Evolutionary conservation across 257 asterid genomes (phyloP), one percentile per base, ranked within the genome.

Genomic region (Anisodus tanguticus): DNA sequence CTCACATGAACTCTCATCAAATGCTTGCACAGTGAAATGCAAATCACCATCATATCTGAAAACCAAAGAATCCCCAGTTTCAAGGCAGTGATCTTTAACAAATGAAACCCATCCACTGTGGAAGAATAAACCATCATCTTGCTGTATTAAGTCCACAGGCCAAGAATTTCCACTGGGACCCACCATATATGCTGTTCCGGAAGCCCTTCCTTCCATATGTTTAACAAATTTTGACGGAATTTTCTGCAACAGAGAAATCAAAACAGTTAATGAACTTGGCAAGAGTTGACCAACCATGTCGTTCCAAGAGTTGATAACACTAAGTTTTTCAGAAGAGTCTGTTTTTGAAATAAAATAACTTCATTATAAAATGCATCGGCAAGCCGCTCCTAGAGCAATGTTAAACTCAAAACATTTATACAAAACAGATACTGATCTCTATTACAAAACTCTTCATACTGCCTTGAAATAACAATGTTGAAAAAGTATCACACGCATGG

Each of bases 1-100:
- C 91, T 95, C 98, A 76, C 98, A 95, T 84, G 90, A 89, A 82
- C 90, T 89, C 82, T 82, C 88, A 81, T 95, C 97, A 83, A 95
- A 95, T 82, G 92, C 79, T 90, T 89, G 98, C 86, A 95, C 97
- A 1, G 91, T 82, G 81, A 95, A 95, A 72, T 87, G 86, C 86
- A 94, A 90, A 78, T 92, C 88, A 37, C 98, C 98, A 66, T 95
- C 93, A 58, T 94, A 90, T 87, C 97, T 88, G 86, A 91, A 90
- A 51, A 90, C 84, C 85, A 91, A 87, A 74, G 89, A 76, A 83
- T 91, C 95, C 26, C 91, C 90, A 79, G 12, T 70, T 82, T 83
- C 87, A 4, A 92, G 86, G 66, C 71, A 85, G 80, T 92, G 92
- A 81, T 90, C 95, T 54, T 58, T 85, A 41, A 88, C 91, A 83